phyloP scores from a whole-genome alignment of 192 early-diverging fungal species.

The Kickxella alabastrina region DNA sequence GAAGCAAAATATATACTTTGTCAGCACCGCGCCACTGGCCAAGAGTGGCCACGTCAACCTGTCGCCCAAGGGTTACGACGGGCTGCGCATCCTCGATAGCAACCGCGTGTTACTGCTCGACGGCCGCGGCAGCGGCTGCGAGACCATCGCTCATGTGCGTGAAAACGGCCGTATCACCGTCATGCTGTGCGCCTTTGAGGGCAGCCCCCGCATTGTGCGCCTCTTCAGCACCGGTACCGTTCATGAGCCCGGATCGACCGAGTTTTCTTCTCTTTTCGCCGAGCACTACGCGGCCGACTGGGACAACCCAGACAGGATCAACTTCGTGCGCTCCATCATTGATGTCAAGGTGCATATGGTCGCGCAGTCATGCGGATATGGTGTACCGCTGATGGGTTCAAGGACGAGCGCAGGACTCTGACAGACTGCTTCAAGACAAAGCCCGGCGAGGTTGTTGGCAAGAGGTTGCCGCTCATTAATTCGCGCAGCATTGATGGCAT shows the following conservation, averaged over 20 bases:
- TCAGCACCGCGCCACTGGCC: conserved; percentile 55
- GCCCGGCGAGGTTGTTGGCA: conserved; percentile 17
- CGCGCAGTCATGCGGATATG: conserved; percentile 60
- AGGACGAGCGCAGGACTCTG: conserved; percentile 50
- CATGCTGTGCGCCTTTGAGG: conserved; percentile 66
- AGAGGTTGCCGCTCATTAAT: conserved; percentile 48
- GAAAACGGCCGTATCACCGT: conserved; percentile 63
- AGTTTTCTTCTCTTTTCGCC: conserved; percentile 48
- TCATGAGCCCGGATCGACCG: conserved; percentile 40
- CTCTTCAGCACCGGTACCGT: conserved; percentile 56
- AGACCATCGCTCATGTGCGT: conserved; percentile 61
- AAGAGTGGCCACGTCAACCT: conserved; percentile 54
- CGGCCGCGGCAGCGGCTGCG: conserved; percentile 50
- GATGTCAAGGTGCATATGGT: conserved; percentile 53
- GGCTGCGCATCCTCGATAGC: conserved; percentile 49
- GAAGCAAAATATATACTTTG: conserved; percentile 59
- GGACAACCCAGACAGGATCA: conserved; percentile 27
- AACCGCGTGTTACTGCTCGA: conserved; percentile 35
- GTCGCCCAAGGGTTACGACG: conserved; percentile 61
- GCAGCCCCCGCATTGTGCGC: conserved; percentile 59
- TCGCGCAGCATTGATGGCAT: conserved; percentile 58
- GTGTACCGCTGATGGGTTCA: conserved; percentile 57
- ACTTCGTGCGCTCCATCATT: conserved; percentile 57
- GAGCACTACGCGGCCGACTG: conserved; percentile 45
- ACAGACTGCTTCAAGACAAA: conserved; percentile 41